Evolutionary conservation across 179 eudicot species (phyloP), one percentile per base, ranked within the genome.

Genomic region (Spinacia oleracea): DNA sequence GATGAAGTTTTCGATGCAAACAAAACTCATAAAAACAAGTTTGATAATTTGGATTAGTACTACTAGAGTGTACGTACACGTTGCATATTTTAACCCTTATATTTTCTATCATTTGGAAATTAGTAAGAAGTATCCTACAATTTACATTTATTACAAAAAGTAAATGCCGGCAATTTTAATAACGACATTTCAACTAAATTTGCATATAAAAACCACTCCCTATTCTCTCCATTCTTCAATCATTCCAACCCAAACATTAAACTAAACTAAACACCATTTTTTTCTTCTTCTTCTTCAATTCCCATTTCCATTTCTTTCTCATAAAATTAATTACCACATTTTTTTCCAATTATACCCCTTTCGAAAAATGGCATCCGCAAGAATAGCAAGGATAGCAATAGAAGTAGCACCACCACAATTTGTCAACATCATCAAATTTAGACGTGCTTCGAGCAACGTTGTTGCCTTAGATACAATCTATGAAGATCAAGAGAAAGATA

Each of bases 381-480:
- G 64, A 27, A 25, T 59, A 25, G 64, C 64, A 59, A 59, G 64
- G 31, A 59, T 59, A 59, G 64, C 64, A 59, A 59, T 59, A 59
- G 64, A 59, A 25, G 64, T 59, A 23, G 64, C 64, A 27, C 64
- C 64, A 59, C 64, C 64, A 59, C 64, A 59, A 59, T 59, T 59
- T 59, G 64, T 23, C 15, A 59, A 59, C 9, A 59, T 59, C 32
- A 59, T 59, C 4, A 59, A 59, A 4, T 59, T 59, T 59, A 25
- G 64, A 59, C 29, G 64, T 15, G 29, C 64, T 59, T 59, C 64
- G 9, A 59, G 29, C 32, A 59, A 27, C 8, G 34, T 25, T 3
- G 34, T 11, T n/a, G n/a, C n/a, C 32, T 59, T 59, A 25, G 64
- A 59, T 27, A 59, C 64, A 0, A 59, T 59, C 12, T 59, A 59